Evolutionary conservation across 305 asterid species (phyloP), one percentile per base, ranked within the genome.

Genomic region (Coffea humblotiana): DNA sequence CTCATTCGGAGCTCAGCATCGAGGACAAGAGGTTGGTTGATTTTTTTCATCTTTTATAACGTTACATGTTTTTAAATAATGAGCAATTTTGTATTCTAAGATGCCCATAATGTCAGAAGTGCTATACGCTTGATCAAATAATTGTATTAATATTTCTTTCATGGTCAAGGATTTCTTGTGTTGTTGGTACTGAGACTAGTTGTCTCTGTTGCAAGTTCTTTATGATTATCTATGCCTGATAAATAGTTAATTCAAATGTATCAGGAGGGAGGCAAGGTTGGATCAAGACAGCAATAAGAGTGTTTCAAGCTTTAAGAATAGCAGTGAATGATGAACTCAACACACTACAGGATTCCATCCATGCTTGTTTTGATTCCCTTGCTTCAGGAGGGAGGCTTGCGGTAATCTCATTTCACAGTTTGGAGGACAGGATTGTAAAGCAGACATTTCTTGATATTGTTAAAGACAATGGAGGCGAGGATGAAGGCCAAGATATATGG

Each of bases 221-320:
- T 21, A 58, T 35, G 40, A 14, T 21, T 27, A 49, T n/a, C 63
- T 16, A 16, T 74, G 23, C 48, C 14, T 3, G 15, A 49, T 15
- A 14, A 4, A 15, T 52, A 32, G 37, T 61, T 61, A n/a, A 10
- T 75, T 19, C 37, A 19, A 29, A 71, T 76, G 74, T 71, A 76
- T 67, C 94, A 94, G 97, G 96, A 86, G 96, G 97, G 43, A 92
- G 98, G 85, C 98, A 96, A 81, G 99, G 99, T 72, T 96, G 99
- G 99, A 96, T 96, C 40, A 96, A 96, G 90, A 96, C 98, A 3
- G 98, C 99, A 5, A 91, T 92, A 80, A 87, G 99, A 65, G 98
- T 96, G 21, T 96, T 96, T 80, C 99, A 96, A 83, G 99, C 97
- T 66, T 83, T 96, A 72, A 82, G 98, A 76, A 96, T 96, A 88